Percentiles rank a stretch among this genome's conserved stretches.
Conservation (phyloP, 2,329 filamentous ascomycete species). For the Cytospora piceicola region DNA sequence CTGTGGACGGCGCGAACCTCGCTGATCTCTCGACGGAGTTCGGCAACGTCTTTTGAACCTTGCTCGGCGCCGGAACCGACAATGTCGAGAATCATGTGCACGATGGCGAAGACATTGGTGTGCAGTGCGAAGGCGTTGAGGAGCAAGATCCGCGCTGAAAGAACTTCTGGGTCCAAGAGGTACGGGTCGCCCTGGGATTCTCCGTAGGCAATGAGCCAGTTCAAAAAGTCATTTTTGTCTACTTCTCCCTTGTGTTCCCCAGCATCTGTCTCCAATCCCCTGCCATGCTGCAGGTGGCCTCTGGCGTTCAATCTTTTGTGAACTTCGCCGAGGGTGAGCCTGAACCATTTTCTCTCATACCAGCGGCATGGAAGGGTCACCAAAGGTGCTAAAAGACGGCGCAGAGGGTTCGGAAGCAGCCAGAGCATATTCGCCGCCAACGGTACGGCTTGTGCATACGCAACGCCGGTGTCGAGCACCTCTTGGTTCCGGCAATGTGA, state of each 20-base stretch:
- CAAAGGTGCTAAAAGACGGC: slow-evolving; percentile 21
- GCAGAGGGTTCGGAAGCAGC: slow-evolving; percentile 13
- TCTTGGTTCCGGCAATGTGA: slow-evolving; percentile 10
- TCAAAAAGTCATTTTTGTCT: slow-evolving; percentile 19
- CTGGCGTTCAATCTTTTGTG: slow-evolving; percentile 2
- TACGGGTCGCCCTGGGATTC: slow-evolving; percentile 21
- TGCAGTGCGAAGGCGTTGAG: slow-evolving; percentile 26
- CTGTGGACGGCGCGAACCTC: slow-evolving; percentile 20
- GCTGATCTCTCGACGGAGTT: slow-evolving; percentile 20
- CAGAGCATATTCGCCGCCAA: slow-evolving; percentile 23
- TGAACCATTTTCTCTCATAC: slow-evolving; percentile 24
- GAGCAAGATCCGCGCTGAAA: slow-evolving; percentile 23
- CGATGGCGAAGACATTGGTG: slow-evolving; percentile 25
- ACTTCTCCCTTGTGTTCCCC: slow-evolving; percentile 8
- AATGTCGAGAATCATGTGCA: slow-evolving; percentile 25
- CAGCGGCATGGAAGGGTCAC: slow-evolving; percentile 16
- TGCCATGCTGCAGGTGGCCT: slow-evolving; percentile 3
- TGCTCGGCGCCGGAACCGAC: slow-evolving; percentile 19
- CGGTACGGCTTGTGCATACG: slow-evolving; percentile 21
- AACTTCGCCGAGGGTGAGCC: slow-evolving; percentile 18
- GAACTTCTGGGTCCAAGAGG: slow-evolving; percentile 23
- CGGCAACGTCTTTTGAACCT: slow-evolving; percentile 17
- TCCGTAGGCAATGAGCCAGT: slow-evolving; percentile 21
- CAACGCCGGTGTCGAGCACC: slow-evolving; percentile 19
- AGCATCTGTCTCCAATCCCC: not conserved